Evolutionary conservation across 2,329 filamentous ascomycete genomes (phyloP).

Genomic region (Claviceps africana): DNA sequence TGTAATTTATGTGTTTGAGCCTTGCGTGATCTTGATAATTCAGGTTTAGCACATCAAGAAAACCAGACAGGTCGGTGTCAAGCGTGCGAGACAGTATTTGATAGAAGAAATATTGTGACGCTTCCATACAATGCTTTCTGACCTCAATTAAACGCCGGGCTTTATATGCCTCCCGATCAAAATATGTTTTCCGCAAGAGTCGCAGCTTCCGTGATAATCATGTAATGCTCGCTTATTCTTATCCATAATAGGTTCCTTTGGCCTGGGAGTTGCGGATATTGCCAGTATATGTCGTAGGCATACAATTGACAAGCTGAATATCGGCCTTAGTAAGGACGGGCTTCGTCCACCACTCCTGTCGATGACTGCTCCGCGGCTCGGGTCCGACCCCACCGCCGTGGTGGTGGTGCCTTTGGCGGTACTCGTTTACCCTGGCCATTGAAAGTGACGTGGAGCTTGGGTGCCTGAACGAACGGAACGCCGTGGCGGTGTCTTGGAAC

Average conservation of each 20-base stretch:
- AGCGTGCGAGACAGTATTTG: neutral
- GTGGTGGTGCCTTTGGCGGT: slow-evolving; percentile 32
- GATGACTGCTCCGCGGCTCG: slow-evolving; percentile 20
- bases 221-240: neutral
- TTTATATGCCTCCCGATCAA: neutral
- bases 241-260: neutral
- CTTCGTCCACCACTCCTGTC: slow-evolving; percentile 1
- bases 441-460: slow-evolving; percentile 15
- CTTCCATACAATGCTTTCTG: neutral
- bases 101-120: neutral
- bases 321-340: neutral
- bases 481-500: slow-evolving; percentile 45
- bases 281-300: neutral
- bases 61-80: neutral
- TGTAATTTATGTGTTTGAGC: neutral
- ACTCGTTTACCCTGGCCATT: slow-evolving; percentile 24
- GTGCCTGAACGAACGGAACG: slow-evolving; percentile 25
- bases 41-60: neutral
- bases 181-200: neutral
- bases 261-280: neutral
- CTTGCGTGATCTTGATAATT: neutral
- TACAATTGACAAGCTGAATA: neutral
- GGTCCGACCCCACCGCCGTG: slow-evolving; percentile 30
- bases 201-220: neutral
- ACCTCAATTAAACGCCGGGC: neutral